Evolutionary conservation across 257 asterid species (phyloP).

Genomic region (Primulina huaijiensis): DNA sequence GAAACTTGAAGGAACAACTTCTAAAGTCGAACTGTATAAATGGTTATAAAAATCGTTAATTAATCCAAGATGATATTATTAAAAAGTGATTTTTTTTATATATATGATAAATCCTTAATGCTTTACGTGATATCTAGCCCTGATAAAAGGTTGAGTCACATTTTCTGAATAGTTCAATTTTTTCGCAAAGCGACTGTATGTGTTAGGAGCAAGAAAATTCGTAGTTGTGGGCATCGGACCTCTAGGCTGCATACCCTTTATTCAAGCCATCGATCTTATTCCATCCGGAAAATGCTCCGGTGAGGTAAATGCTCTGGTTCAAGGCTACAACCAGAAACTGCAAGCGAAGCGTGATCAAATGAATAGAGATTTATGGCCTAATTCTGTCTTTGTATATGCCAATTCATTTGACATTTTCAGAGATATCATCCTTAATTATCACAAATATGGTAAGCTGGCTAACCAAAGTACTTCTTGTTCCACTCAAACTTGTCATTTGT

Average conservation of each 20-base stretch:
- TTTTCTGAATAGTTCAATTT: neutral
- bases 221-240: constrained; percentile 50
- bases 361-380: constrained; percentile 29
- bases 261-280: constrained; percentile 39
- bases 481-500: neutral
- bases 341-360: constrained; percentile 26
- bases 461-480: neutral
- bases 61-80: no score
- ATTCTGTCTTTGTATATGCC: constrained; percentile 39
- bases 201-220: constrained; percentile 50
- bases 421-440: constrained; percentile 31
- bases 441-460: constrained; percentile 29
- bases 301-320: constrained; percentile 33
- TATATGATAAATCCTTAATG: neutral
- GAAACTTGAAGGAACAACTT: no score
- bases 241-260: constrained; percentile 54
- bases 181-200: constrained; percentile 31
- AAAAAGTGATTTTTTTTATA: no score
- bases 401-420: constrained; percentile 44
- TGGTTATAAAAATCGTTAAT: no score
- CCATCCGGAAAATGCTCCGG: constrained; percentile 37
- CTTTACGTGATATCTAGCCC: neutral
- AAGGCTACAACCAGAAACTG: constrained; percentile 42
- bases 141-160: neutral
- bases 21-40: no score